phyloP scores from a whole-genome alignment of 305 asterid species.

The Fraxinus ornus region DNA sequence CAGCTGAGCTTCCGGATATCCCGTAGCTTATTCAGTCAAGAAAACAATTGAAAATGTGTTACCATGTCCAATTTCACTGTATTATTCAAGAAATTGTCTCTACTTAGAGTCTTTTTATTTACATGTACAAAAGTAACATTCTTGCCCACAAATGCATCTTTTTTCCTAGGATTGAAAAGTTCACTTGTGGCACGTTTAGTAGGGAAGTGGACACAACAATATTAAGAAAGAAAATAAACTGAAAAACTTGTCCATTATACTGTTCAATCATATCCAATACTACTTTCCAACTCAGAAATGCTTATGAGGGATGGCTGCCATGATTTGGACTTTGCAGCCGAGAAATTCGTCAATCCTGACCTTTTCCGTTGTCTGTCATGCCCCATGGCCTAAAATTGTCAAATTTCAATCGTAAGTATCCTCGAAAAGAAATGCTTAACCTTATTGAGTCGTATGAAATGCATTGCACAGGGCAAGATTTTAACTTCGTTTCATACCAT shows the following conservation, averaged over 20 bases:
- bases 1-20: not conserved
- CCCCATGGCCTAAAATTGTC: slow-evolving; percentile 37
- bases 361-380: slow-evolving; percentile 45
- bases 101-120: slow-evolving; percentile 27
- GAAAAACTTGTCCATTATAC: not conserved
- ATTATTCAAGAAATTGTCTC: slow-evolving; percentile 29
- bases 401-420: not conserved
- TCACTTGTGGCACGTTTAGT: not conserved
- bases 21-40: not conserved
- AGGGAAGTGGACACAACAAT: not conserved
- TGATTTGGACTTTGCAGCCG: slow-evolving; percentile 44
- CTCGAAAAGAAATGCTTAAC: not conserved
- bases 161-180: not conserved
- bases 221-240: not conserved
- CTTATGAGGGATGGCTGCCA: slow-evolving; percentile 89
- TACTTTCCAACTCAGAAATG: slow-evolving; percentile 64
- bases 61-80: slow-evolving; percentile 17
- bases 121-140: slow-evolving; percentile 41
- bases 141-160: slow-evolving; percentile 1
- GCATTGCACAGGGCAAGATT: not conserved
- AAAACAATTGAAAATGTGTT: not conserved
- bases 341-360: slow-evolving; percentile 35
- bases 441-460: not conserved
- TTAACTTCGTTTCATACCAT: not conserved
- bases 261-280: not conserved